Percentiles rank a stretch among this genome's conserved stretches.
phyloP scores from a whole-genome alignment of 805 yeast species.

The Starmerella floris region DNA sequence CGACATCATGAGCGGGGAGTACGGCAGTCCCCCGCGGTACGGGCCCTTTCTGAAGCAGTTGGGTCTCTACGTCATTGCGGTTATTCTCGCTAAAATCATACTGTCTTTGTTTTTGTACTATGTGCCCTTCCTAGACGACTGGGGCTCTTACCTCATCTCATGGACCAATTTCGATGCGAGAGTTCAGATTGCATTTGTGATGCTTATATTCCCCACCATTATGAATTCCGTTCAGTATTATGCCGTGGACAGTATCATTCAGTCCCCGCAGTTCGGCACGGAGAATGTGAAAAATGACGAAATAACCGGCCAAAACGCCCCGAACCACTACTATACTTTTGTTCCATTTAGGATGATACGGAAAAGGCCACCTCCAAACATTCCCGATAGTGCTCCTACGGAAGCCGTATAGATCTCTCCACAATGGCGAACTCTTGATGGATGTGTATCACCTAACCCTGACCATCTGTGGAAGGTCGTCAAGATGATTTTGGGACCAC shows the following conservation, averaged over 20 bases:
- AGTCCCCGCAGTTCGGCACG: slow-evolving; percentile 32
- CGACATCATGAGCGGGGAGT: slow-evolving; percentile 40
- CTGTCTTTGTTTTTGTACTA: slow-evolving; percentile 44
- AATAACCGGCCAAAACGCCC: background rate
- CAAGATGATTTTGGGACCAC: too few species aligned
- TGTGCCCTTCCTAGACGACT: slow-evolving; percentile 53
- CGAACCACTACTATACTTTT: background rate
- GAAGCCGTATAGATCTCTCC: too few species aligned
- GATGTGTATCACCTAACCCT: too few species aligned
- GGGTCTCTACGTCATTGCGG: slow-evolving; percentile 49
- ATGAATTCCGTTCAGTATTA: slow-evolving; percentile 40
- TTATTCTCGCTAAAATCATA: slow-evolving; percentile 48
- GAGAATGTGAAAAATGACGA: background rate
- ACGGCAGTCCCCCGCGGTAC: slow-evolving; percentile 52
- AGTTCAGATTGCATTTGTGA: slow-evolving; percentile 73
- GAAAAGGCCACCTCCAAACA: too few species aligned
- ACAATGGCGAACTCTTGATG: too few species aligned
- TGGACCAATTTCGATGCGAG: slow-evolving; percentile 67
- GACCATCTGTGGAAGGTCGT: too few species aligned
- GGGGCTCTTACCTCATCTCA: slow-evolving; percentile 63
- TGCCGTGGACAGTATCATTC: slow-evolving; percentile 46
- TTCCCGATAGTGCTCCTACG: too few species aligned
- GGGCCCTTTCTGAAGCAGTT: slow-evolving; percentile 61
- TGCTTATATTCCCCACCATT: slow-evolving; percentile 41
- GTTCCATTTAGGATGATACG: background rate